Evolutionary conservation across 805 yeast genomes (phyloP).

Genomic region (Metschnikowia similis): DNA sequence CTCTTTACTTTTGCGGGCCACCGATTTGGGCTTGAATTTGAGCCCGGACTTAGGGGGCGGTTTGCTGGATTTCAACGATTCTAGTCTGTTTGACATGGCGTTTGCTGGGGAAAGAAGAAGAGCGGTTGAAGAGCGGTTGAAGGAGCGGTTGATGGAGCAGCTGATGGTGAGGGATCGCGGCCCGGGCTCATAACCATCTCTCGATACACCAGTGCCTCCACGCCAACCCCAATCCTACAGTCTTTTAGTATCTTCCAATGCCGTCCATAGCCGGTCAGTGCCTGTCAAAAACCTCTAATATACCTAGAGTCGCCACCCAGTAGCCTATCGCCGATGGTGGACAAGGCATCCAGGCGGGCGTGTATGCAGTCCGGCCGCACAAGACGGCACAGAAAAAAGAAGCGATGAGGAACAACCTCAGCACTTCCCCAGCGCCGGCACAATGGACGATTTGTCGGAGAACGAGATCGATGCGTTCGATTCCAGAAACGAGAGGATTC

Average conservation of each 20-base stretch:
- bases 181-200: no score
- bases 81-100: constrained; percentile 39
- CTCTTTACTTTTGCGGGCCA: constrained; percentile 77
- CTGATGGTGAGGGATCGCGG: not conserved
- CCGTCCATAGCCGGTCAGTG: no score
- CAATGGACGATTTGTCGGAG: constrained; percentile 14
- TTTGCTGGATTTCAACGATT: constrained; percentile 36
- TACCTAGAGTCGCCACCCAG: no score
- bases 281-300: no score
- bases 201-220: no score
- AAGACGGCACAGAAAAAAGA: constrained; percentile 1
- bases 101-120: not conserved
- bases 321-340: no score
- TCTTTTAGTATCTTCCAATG: no score
- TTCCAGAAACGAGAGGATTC: constrained; percentile 51
- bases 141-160: not conserved
- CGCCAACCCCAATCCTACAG: no score
- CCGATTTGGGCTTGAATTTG: constrained; percentile 83
- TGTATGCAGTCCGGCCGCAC: constrained; percentile 1
- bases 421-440: not conserved
- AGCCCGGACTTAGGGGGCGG: constrained; percentile 46
- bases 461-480: constrained; percentile 69
- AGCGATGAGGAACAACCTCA: constrained; percentile 3
- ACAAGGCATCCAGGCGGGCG: no score
- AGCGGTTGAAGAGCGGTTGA: no score